Base-by-base conservation (phyloP, 148 eudicot genomes). In the Dianthus caryophyllus region DNA sequence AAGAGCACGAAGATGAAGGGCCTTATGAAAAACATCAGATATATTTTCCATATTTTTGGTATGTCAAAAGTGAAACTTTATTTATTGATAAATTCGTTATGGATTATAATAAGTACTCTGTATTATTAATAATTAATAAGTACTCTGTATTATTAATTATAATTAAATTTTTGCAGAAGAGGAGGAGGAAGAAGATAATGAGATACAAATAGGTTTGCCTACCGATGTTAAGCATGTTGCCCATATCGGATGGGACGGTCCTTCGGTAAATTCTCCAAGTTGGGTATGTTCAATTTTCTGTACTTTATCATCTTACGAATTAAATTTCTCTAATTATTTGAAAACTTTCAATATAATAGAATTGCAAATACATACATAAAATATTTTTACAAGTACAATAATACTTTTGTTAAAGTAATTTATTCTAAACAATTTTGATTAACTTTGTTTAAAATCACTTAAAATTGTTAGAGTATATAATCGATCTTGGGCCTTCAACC, bases 161-260 rank as follows among this genome's bases (percentile, higher is more conserved):
- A 22, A 22, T 27, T 54, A 20, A 25, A 20, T 38, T 20, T 68
- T 48, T 7, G 47, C 4, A 76, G 83, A 85, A 84, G 95, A 86
- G 58, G 96, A 91, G 46, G 84, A 83, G 1, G 80, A 83, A 1
- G 80, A 88, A 67, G 86, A 91, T 57, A 65, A 66, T 30, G 92
- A 88, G 61, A 83, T 91, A 53, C 84, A 86, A 74, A 91, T 88
- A 67, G 97, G 97, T 46, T 71, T 61, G 33, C 97, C 97, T 29
- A 88, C 97, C 1, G 97, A 91, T 71, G 97, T 91, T 75, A 91
- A 91, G 71, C 97, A 91, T 66, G 97, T 91, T 38, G 88, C 96
- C 77, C 97, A 91, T 64, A 83, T 91, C 27, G 97, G 96, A 18
- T 86, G 84, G 85, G 92, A 91, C 73, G 96, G 90, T 25, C 88